Evolutionary conservation across 108 stramenopile species (phyloP).

Genomic region (Skeletonema potamos): DNA sequence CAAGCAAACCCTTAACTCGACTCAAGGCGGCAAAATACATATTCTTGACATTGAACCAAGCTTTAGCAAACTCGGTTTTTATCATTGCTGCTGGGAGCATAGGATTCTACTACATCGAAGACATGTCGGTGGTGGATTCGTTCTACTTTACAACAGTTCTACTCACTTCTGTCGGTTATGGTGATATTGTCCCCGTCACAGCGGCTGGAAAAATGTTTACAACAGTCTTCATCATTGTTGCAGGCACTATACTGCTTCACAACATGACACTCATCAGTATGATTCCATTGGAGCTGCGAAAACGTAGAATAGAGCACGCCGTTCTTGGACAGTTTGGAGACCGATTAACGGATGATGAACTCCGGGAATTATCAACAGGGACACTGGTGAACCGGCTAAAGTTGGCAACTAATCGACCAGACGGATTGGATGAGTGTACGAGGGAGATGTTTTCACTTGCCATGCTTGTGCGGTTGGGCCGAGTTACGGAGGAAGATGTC

Average conservation of each 20-base stretch:
- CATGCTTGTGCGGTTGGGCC: conserved; percentile 88
- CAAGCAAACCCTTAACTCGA: conserved; percentile 33
- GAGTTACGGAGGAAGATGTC: conserved; percentile 84
- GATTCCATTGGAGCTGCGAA: conserved; percentile 87
- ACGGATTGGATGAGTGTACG: conserved; percentile 84
- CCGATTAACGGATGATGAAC: conserved; percentile 75
- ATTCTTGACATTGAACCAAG: conserved; percentile 75
- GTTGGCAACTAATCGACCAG: conserved; percentile 60
- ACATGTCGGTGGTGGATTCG: conserved; percentile 51
- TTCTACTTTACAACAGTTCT: conserved; percentile 79
- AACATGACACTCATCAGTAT: conserved; percentile 91
- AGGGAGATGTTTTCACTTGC: conserved; percentile 91
- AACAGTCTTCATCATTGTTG: conserved; percentile 57
- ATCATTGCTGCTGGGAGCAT: conserved; percentile 80
- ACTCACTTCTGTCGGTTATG: conserved; percentile 77
- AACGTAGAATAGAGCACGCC: conserved; percentile 77
- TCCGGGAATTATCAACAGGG: conserved; percentile 86
- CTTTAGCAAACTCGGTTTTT: conserved; percentile 74
- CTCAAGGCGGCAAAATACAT: conserved; percentile 80
- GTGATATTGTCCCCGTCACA: conserved; percentile 83
- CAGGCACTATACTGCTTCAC: conserved; percentile 79
- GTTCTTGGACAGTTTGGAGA: conserved; percentile 83
- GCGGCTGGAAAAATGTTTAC: conserved; percentile 45
- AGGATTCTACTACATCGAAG: conserved; percentile 86
- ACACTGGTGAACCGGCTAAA: conserved; percentile 77